These are phyloP conservation scores for Psilocybe sp. DNA, from an alignment of 768 basidiomycete genomes.

Conservation along the genomic window DNA sequence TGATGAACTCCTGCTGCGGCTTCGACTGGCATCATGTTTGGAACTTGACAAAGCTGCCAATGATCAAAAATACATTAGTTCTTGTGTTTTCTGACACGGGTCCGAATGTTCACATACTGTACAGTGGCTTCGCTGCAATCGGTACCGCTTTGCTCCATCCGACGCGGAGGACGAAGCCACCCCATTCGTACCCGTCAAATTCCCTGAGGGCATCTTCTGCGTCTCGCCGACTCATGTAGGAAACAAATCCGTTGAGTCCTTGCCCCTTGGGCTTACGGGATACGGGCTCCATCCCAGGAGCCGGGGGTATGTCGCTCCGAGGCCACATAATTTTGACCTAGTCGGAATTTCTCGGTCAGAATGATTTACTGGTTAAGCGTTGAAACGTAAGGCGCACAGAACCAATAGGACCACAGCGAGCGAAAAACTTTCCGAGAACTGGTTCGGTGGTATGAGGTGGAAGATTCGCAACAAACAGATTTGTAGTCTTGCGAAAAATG, in stretches of 20 bases:
- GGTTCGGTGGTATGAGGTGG: conserved; percentile 86
- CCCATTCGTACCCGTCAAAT: conserved; percentile 94
- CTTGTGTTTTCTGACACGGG: neutral
- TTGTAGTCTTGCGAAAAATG: conserved; percentile 68
- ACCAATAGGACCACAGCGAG: conserved; percentile 87
- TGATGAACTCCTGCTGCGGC: conserved; percentile 39
- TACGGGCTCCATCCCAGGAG: conserved; percentile 74
- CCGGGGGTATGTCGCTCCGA: conserved; percentile 66
- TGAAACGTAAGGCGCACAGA: conserved; percentile 53
- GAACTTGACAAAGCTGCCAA: conserved; percentile 14
- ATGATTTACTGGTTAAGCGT: neutral
- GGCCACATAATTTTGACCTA: conserved; percentile 99
- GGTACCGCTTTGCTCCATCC: conserved; percentile 99
- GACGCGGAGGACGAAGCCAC: conserved; percentile 80
- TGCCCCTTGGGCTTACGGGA: conserved; percentile 67
- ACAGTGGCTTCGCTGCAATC: conserved; percentile 73
- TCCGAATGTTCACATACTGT: conserved; percentile 47
- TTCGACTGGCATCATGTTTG: conserved; percentile 24
- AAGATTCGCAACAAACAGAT: conserved; percentile 93
- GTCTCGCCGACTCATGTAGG: conserved; percentile 91
- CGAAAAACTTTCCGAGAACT: conserved; percentile 86
- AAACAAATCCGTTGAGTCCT: conserved; percentile 93
- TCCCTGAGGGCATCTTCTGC: conserved; percentile 88
- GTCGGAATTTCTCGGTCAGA: neutral
- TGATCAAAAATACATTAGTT: conserved; percentile 5